Conservation (phyloP, 192 early-diverging fungal species). For the Oehlia diaphana region DNA sequence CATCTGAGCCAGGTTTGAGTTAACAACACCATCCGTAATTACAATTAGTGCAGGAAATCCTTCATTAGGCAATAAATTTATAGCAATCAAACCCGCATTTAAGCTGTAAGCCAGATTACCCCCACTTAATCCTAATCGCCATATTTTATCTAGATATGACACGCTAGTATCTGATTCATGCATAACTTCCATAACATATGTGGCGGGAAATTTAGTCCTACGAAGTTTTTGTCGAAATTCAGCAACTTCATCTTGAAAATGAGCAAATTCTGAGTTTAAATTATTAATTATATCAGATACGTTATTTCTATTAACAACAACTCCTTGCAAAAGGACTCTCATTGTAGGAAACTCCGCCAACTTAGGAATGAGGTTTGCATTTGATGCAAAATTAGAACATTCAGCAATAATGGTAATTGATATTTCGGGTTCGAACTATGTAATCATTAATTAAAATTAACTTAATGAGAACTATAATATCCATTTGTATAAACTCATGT, state of each 20-base stretch:
- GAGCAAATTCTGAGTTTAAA: slow-evolving; percentile 39
- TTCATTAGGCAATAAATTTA: slow-evolving; percentile 43
- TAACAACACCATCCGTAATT: slow-evolving; percentile 75
- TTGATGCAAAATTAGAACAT: slow-evolving; percentile 62
- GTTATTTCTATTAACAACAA: slow-evolving; percentile 42
- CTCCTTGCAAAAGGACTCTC: slow-evolving; percentile 54
- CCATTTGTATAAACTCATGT: background rate
- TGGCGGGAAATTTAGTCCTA: slow-evolving; percentile 38
- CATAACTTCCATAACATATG: slow-evolving; percentile 47
- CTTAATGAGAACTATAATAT: too few species aligned
- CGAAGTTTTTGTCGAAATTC: slow-evolving; percentile 46
- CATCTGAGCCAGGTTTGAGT: slow-evolving; percentile 63
- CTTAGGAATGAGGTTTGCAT: slow-evolving; percentile 54
- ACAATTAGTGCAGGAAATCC: slow-evolving; percentile 56
- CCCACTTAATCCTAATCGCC: slow-evolving; percentile 59
- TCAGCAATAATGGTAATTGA: slow-evolving; percentile 59
- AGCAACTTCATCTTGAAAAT: slow-evolving; percentile 46
- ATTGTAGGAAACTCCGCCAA: slow-evolving; percentile 60
- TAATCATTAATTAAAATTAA: background rate
- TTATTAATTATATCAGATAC: slow-evolving; percentile 38
- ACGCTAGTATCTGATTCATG: slow-evolving; percentile 35
- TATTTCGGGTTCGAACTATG: slow-evolving; percentile 39
- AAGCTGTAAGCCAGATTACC: slow-evolving; percentile 57
- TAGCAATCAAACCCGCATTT: slow-evolving; percentile 56
- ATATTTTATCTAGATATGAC: slow-evolving; percentile 37